phyloP scores from a whole-genome alignment of 306 rosid species.

The Casuarina glauca region DNA sequence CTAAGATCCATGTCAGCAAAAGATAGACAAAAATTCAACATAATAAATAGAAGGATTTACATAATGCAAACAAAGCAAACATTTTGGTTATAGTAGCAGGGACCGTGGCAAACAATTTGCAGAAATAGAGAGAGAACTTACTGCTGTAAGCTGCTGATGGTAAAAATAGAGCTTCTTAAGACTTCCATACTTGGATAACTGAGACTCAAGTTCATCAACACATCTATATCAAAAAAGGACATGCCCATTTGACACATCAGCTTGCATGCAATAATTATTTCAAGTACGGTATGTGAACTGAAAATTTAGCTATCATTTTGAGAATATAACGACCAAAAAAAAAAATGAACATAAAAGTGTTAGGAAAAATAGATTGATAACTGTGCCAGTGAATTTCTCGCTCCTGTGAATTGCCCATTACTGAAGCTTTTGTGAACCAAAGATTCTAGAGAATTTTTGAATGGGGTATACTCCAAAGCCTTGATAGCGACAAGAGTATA shows the following conservation, averaged over 20 bases:
- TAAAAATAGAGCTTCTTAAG: constrained; percentile 88
- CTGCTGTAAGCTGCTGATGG: constrained; percentile 95
- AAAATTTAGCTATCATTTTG: neutral
- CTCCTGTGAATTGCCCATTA: neutral
- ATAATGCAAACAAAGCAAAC: constrained; percentile 11
- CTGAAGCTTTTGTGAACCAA: no score
- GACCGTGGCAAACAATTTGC: constrained; percentile 12
- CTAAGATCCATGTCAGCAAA: constrained; percentile 16
- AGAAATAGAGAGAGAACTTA: constrained; percentile 42
- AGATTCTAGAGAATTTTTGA: no score
- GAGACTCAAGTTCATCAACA: constrained; percentile 89
- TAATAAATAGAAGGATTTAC: constrained; percentile 27
- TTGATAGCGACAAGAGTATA: neutral
- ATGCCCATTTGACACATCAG: constrained; percentile 14
- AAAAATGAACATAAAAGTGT: neutral
- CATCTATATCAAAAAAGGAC: constrained; percentile 61
- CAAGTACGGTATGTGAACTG: neutral
- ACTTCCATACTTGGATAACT: constrained; percentile 90
- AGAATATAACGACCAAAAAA: neutral
- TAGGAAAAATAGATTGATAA: neutral
- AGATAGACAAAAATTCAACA: constrained; percentile 17
- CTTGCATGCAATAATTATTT: neutral
- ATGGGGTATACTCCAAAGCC: neutral
- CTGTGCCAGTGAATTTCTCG: neutral
- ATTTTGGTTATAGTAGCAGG: constrained; percentile 18